These are phyloP conservation scores for Metschnikowia sp. DNA, from an alignment of 805 yeast genomes.

Conservation along the genomic window DNA sequence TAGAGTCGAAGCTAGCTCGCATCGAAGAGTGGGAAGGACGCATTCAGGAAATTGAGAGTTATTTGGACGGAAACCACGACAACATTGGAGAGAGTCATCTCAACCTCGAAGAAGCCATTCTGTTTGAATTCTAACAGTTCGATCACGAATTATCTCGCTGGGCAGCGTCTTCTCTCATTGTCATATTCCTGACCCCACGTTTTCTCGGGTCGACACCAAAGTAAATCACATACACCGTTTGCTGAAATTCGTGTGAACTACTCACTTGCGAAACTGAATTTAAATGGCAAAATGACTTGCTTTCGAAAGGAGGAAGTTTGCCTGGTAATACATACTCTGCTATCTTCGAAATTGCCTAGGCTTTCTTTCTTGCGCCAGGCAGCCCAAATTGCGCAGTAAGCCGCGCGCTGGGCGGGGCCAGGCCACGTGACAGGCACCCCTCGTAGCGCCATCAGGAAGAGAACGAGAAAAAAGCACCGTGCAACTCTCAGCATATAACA, in stretches of 20 bases:
- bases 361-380: neutral
- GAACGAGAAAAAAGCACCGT: constrained; percentile 6
- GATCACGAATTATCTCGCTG: neutral
- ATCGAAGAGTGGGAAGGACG: constrained; percentile 60
- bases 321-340: too few species aligned
- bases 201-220: too few species aligned
- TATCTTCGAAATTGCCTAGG: neutral
- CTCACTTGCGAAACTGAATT: too few species aligned
- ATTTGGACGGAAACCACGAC: constrained; percentile 42
- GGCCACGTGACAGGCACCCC: constrained; percentile 9
- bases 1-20: constrained; percentile 57
- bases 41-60: constrained; percentile 52
- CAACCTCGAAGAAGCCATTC: constrained; percentile 7
- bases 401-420: constrained; percentile 5
- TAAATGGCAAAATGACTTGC: too few species aligned
- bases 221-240: too few species aligned
- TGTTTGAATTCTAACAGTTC: constrained; percentile 9
- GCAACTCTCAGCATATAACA: neutral
- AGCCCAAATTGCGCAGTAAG: neutral
- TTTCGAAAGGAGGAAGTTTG: too few species aligned
- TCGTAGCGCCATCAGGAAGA: constrained; percentile 6
- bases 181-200: neutral
- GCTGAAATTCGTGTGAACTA: too few species aligned
- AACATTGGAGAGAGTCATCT: constrained; percentile 13
- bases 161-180: too few species aligned